Conservation (phyloP, 305 asterid genomes). For the Fraxinus paxiana region DNA sequence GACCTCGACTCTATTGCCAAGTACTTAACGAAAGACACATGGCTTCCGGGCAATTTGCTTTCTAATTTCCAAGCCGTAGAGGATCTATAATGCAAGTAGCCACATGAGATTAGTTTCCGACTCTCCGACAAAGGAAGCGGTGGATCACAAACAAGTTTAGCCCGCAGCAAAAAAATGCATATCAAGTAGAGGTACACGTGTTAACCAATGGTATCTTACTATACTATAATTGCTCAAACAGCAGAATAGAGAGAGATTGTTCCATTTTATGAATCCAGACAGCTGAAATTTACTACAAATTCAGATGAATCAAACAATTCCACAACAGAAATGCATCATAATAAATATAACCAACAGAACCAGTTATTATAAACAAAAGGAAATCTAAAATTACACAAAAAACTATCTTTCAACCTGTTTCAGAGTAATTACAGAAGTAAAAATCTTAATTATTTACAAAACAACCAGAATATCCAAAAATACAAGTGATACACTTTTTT, state of each 20-base stretch:
- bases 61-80: neutral
- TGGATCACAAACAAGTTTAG: neutral
- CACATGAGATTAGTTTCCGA: neutral
- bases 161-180: neutral
- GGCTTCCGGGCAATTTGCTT: neutral
- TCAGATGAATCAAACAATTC: neutral
- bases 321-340: neutral
- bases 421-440: neutral
- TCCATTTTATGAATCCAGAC: neutral
- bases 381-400: neutral
- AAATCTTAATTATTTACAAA: neutral
- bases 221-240: neutral
- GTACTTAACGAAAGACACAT: neutral
- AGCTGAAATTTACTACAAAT: neutral
- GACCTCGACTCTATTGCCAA: neutral
- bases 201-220: neutral
- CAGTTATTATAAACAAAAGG: neutral
- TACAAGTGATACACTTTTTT: neutral
- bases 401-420: neutral
- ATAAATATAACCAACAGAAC: slow-evolving; percentile 11
- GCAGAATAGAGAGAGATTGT: neutral
- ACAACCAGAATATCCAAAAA: neutral
- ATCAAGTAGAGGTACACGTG: neutral
- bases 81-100: neutral
- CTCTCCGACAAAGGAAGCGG: neutral